These are phyloP conservation scores for Aurantiochytrium sp. DNA, from an alignment of 108 stramenopile genomes.

Conservation along the genomic window DNA sequence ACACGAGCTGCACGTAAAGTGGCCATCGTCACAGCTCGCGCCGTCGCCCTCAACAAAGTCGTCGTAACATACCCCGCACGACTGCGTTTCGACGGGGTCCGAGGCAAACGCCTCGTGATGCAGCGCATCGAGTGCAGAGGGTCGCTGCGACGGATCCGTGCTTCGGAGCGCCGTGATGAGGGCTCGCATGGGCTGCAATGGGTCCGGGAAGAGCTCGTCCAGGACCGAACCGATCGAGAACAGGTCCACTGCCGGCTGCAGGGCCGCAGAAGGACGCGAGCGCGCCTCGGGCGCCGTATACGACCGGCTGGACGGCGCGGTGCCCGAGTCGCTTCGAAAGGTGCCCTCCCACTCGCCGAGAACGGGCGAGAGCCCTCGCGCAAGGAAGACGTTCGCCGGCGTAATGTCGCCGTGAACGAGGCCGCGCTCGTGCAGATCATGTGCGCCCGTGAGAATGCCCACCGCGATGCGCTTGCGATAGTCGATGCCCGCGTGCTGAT, in stretches of 20 bases:
- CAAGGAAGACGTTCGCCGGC: constrained; percentile 35
- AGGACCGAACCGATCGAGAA: not conserved
- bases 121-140: not conserved
- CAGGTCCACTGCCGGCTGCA: not conserved
- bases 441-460: constrained; percentile 51
- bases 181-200: no score
- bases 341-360: not conserved
- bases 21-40: not conserved
- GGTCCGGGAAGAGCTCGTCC: not conserved
- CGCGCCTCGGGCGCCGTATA: not conserved
- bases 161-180: no score
- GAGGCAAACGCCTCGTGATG: not conserved
- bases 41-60: not conserved
- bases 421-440: constrained; percentile 41
- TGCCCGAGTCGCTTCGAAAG: not conserved
- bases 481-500: not conserved
- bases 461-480: constrained; percentile 39
- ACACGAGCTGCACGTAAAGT: not conserved
- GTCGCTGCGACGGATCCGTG: no score
- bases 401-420: constrained; percentile 38
- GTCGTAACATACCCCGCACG: not conserved
- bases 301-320: not conserved
- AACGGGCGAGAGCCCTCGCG: not conserved
- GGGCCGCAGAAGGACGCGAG: not conserved
- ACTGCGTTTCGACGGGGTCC: not conserved